A percentile compares a stretch with the other conserved stretches of the same genome.
phyloP scores from a whole-genome alignment of 257 asterid genomes.

The Plectranthus barbatus region DNA sequence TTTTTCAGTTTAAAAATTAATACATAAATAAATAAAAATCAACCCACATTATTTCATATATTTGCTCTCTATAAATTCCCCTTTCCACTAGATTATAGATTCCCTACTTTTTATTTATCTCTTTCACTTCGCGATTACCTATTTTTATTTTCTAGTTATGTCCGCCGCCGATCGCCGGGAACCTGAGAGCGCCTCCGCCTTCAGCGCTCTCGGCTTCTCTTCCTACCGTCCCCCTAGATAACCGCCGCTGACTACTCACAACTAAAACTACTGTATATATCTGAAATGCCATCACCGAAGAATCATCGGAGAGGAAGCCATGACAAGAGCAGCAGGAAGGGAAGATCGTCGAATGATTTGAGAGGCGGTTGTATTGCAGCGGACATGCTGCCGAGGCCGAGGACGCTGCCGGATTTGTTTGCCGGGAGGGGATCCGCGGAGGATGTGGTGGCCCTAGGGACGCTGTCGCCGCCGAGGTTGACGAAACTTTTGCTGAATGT shows the following conservation, averaged over 20 bases:
- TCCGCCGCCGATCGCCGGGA: conserved; percentile 30
- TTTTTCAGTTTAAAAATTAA: too few species aligned
- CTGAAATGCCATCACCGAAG: conserved; percentile 64
- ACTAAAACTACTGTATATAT: not conserved
- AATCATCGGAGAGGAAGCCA: conserved; percentile 35
- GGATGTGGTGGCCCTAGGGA: conserved; percentile 18
- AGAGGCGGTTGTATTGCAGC: conserved; percentile 19
- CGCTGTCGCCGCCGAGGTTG: conserved; percentile 29
- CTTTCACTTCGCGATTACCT: not conserved
- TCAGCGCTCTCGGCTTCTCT: conserved; percentile 34
- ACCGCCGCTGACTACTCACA: not conserved
- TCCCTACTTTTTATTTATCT: not conserved
- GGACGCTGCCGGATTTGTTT: conserved; percentile 66
- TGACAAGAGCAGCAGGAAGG: conserved; percentile 52
- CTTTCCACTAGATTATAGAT: not conserved
- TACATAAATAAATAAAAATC: too few species aligned
- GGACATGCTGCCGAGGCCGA: conserved; percentile 44
- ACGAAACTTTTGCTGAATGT: conserved; percentile 72
- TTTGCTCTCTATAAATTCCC: conserved; percentile 1
- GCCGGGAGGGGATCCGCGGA: conserved; percentile 11
- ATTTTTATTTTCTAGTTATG: conserved; percentile 17
- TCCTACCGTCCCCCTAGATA: conserved; percentile 39
- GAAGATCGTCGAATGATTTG: conserved; percentile 43
- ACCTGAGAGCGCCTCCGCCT: conserved; percentile 32
- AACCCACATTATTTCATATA: too few species aligned